Evolutionary conservation across 2,329 filamentous ascomycete genomes (phyloP), one percentile per base, ranked within the genome.

Genomic region (Truncatella angustata): DNA sequence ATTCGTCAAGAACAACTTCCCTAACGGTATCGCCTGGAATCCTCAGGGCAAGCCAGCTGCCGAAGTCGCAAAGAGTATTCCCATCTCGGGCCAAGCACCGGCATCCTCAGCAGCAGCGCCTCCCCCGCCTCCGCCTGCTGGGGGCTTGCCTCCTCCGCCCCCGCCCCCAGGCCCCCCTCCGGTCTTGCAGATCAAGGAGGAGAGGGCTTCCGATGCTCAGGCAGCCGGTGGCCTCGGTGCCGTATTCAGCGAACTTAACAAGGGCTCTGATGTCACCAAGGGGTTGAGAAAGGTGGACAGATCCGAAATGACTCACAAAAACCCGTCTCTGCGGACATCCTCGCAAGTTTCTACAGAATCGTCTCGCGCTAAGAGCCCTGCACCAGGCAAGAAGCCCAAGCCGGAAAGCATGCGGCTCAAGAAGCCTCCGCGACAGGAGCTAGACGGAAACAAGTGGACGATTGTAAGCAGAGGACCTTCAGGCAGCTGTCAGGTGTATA

Each of bases 241-340:
- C 21, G 91, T 99, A 3, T 99, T 99, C 69, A 87, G 87, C 36
- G 88, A 97, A 59, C 76, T 99, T 49, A 97, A 97, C 73, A 87
- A 88, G 68, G 94, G 94, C 52, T 85, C 90, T 54, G 79, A 83
- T n/a, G 90, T 99, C 54, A 99, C 94, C 4, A 85, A 90, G 59
- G 86, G 89, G 28, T 79, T 99, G 32, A 88, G 89, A 60, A 99
- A 97, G 77, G 94, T 99, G 46, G 93, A 97, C 73, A 88, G 87
- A 66, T 94, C 89, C 50, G 81, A 97, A 70, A 97, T 97, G 93
- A 99, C 94, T 54, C 94, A 99, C 74, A 97, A 97, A 78, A 99
- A 99, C 72, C 94, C 94, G 12, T 84, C 86, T 9, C 78, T 99
- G 53, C 86, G 94, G 56, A 82, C 89, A 21, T 77, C 78, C 55